These are phyloP conservation scores for Ephemerocybe angulata DNA, from an alignment of 768 basidiomycete species.

Conservation along the genomic window DNA sequence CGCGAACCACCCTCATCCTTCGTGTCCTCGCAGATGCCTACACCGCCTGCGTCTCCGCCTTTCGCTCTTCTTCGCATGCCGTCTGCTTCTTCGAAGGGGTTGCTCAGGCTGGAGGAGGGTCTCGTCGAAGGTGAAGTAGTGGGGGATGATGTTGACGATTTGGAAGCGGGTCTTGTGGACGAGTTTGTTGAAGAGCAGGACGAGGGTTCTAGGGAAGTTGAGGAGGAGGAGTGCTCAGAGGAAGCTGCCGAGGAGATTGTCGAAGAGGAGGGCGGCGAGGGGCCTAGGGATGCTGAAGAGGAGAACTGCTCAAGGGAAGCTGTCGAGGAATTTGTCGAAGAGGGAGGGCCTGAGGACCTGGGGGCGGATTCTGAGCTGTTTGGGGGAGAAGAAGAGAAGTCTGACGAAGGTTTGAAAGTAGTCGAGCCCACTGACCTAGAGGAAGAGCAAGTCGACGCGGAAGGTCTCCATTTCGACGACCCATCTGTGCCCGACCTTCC, in stretches of 20 bases:
- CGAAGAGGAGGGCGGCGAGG: no score
- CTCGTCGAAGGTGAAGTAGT: not conserved
- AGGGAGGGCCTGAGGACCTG: no score
- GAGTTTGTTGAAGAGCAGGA: no score
- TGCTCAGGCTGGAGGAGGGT: not conserved
- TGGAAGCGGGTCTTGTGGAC: not conserved
- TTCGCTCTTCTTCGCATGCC: not conserved
- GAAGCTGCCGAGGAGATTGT: no score
- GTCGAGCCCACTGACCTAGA: not conserved
- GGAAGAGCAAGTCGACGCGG: not conserved
- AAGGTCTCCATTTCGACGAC: not conserved
- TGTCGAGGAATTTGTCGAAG: no score
- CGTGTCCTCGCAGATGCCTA: conserved; percentile 4
- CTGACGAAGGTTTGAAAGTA: not conserved
- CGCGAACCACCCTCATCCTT: not conserved
- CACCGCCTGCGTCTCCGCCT: conserved; percentile 6
- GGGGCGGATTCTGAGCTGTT: no score
- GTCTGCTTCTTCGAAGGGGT: not conserved
- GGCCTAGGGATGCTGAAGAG: no score
- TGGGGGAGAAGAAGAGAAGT: not conserved
- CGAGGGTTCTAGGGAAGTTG: no score
- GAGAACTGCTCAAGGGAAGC: no score
- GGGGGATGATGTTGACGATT: not conserved
- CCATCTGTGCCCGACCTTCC: not conserved
- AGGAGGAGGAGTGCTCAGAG: no score